Percentiles rank a stretch among this genome's conserved stretches.
phyloP scores from a whole-genome alignment of 2,329 filamentous ascomycete species.

The Curvularia sp. region DNA sequence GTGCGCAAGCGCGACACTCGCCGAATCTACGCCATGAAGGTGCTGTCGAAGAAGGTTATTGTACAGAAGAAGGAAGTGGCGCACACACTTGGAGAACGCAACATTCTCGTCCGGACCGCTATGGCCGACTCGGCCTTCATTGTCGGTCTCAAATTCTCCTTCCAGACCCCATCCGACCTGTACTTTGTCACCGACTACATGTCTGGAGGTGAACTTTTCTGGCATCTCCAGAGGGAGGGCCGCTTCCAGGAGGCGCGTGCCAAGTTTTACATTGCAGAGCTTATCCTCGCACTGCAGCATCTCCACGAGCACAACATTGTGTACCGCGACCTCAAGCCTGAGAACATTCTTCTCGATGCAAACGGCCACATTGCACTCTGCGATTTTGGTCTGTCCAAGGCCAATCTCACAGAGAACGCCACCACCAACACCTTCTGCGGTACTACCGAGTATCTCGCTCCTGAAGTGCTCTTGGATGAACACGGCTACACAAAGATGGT shows the following conservation, averaged over 20 bases:
- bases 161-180: constrained; percentile 94
- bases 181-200: constrained; percentile 99
- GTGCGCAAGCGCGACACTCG: constrained; percentile 96
- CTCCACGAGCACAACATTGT: constrained; percentile 97
- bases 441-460: constrained; percentile 95
- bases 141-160: constrained; percentile 96
- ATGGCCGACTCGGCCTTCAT: constrained; percentile 97
- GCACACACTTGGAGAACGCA: constrained; percentile 94
- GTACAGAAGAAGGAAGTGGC: constrained; percentile 99
- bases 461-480: constrained; percentile 93
- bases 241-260: constrained; percentile 93
- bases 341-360: constrained; percentile 95
- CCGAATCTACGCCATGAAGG: constrained; percentile 99
- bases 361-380: constrained; percentile 98
- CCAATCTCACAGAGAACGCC: constrained; percentile 94
- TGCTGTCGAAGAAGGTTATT: constrained; percentile 98
- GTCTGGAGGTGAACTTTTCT: constrained; percentile 98
- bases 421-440: constrained; percentile 99
- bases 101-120: constrained; percentile 94
- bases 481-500: constrained; percentile 99
- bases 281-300: constrained; percentile 93
- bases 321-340: constrained; percentile 95
- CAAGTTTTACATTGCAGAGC: constrained; percentile 98
- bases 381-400: constrained; percentile 97
- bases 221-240: constrained; percentile 97